A percentile compares a stretch with the other conserved stretches of the same genome.
phyloP scores from a whole-genome alignment of 169 alveolate species.

The Babesia bovis region DNA sequence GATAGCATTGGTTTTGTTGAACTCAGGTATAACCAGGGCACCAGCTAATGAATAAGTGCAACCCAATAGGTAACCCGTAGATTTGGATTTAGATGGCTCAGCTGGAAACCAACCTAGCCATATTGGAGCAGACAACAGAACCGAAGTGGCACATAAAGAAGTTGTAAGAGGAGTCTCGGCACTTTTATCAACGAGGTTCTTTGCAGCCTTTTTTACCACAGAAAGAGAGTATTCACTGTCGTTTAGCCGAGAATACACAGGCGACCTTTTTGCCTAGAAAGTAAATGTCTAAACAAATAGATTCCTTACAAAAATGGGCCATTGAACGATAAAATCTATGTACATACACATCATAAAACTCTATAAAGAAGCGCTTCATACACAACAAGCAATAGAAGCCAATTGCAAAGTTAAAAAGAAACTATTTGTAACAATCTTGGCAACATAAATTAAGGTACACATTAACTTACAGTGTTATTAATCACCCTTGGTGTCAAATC shows the following conservation, averaged over 20 bases:
- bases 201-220: background rate
- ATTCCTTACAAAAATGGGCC: too few species aligned
- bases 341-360: too few species aligned
- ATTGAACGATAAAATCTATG: too few species aligned
- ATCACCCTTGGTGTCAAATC: constrained; percentile 26
- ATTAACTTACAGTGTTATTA: constrained; percentile 6
- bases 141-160: constrained; percentile 11
- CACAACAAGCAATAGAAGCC: background rate
- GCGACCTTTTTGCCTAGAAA: too few species aligned
- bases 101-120: constrained; percentile 35
- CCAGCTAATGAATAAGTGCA: constrained; percentile 9
- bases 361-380: background rate
- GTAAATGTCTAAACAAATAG: too few species aligned
- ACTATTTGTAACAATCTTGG: too few species aligned
- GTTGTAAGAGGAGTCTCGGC: constrained; percentile 35
- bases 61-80: background rate
- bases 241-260: background rate
- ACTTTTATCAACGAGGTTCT: background rate
- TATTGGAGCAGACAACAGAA: constrained; percentile 28
- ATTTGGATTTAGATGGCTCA: background rate
- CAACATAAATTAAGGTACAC: background rate
- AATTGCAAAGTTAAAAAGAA: too few species aligned
- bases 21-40: constrained; percentile 32
- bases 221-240: background rate
- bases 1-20: constrained; percentile 10